Conservation (phyloP, 2,329 filamentous ascomycete species). For the Epichloe gansuensis region DNA sequence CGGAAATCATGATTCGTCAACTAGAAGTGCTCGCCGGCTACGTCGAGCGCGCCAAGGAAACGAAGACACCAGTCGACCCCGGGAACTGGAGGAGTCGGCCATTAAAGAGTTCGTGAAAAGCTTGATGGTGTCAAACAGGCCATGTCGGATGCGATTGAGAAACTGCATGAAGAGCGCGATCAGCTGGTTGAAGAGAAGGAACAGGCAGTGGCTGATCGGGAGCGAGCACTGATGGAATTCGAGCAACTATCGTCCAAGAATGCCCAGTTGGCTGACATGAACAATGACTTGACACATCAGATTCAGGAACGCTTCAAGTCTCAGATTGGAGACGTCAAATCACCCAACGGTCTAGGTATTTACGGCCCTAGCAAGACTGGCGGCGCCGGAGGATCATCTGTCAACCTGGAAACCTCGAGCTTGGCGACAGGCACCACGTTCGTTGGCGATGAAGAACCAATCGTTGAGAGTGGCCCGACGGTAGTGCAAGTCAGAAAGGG, state of each 20-base stretch:
- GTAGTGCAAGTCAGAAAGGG: constrained; percentile 92
- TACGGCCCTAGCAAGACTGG: constrained; percentile 39
- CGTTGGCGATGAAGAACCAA: constrained; percentile 54
- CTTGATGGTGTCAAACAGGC: constrained; percentile 48
- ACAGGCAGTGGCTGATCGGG: constrained; percentile 71
- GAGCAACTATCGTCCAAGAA: constrained; percentile 93
- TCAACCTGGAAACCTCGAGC: constrained; percentile 40
- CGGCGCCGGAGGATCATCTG: constrained; percentile 31
- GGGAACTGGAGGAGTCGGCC: constrained; percentile 74
- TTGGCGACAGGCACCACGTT: constrained; percentile 46
- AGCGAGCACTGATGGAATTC: constrained; percentile 89
- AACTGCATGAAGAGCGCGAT: constrained; percentile 60
- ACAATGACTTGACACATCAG: constrained; percentile 87
- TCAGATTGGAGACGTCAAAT: constrained; percentile 44
- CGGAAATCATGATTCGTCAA: constrained; percentile 89
- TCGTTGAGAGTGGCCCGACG: constrained; percentile 66
- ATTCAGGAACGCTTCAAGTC: constrained; percentile 90
- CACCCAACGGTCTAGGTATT: constrained; percentile 44
- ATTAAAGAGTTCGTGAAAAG: constrained; percentile 84
- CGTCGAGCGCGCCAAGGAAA: constrained; percentile 75
- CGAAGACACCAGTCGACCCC: constrained; percentile 64
- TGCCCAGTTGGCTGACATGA: constrained; percentile 83
- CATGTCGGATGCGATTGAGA: constrained; percentile 46
- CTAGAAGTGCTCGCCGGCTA: constrained; percentile 82
- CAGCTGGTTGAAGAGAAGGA: constrained; percentile 76